These are phyloP conservation scores for Thyridium curvatum DNA, from an alignment of 2,329 filamentous ascomycete species.

Conservation along the genomic window DNA sequence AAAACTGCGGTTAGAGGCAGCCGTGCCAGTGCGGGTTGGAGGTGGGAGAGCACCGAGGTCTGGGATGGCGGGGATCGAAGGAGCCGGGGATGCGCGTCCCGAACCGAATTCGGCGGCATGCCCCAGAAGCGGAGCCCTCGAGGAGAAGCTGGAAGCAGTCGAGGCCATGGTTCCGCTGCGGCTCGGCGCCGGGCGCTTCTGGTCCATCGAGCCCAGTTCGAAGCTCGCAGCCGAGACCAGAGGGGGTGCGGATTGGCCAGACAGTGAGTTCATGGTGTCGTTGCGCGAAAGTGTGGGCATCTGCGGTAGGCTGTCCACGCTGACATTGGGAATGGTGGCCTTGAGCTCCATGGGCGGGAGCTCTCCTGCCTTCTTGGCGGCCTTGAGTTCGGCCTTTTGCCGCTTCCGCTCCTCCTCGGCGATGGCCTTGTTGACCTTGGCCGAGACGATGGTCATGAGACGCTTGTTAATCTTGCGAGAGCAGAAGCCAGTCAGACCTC, in stretches of 20 bases:
- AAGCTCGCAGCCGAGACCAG: slow-evolving; percentile 52
- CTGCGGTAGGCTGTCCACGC: slow-evolving; percentile 44
- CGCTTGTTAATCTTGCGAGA: slow-evolving; percentile 85
- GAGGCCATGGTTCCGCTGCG: slow-evolving; percentile 18
- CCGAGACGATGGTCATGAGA: slow-evolving; percentile 75
- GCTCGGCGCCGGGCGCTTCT: slow-evolving; percentile 38
- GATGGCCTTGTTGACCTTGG: slow-evolving; percentile 83
- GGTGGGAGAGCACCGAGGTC: slow-evolving; percentile 11
- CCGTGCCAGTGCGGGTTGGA: slow-evolving; percentile 13
- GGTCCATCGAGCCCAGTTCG: slow-evolving; percentile 46
- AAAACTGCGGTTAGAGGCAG: slow-evolving; percentile 16
- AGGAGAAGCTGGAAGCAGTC: slow-evolving; percentile 14
- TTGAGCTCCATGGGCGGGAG: slow-evolving; percentile 44
- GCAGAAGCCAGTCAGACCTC: slow-evolving; percentile 78
- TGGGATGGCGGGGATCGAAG: slow-evolving; percentile 9
- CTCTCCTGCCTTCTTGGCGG: slow-evolving; percentile 49
- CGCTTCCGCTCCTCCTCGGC: slow-evolving; percentile 66
- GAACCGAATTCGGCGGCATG: slow-evolving; percentile 22
- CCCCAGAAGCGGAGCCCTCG: slow-evolving; percentile 20
- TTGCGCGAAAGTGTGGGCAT: slow-evolving; percentile 55
- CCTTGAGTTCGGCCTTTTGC: slow-evolving; percentile 42
- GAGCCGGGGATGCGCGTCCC: slow-evolving; percentile 17
- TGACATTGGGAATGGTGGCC: slow-evolving; percentile 58
- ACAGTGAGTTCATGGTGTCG: slow-evolving; percentile 54
- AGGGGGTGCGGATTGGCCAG: slow-evolving; percentile 27